A percentile compares a stretch with the other conserved stretches of the same genome.
These are phyloP conservation scores for Cercospora citrullina DNA, from an alignment of 2,329 filamentous ascomycete genomes.

Conservation along the genomic window DNA sequence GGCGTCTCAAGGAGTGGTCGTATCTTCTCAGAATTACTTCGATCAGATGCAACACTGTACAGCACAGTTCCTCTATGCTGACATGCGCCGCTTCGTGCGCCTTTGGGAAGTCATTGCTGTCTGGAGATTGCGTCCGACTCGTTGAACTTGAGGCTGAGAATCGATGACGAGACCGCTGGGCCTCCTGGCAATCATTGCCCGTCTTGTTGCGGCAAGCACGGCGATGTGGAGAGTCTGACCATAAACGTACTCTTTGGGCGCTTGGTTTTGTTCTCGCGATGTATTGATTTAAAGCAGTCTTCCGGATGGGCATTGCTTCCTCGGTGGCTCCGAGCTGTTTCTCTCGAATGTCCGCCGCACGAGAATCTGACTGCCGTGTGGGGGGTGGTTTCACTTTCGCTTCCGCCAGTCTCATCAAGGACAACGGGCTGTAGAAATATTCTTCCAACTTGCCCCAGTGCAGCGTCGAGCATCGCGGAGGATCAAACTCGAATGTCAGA, in stretches of 20 bases:
- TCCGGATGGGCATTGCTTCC: neutral
- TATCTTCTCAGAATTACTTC: neutral
- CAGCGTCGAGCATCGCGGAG: neutral
- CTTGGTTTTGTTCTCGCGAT: neutral
- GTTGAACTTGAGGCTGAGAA: neutral
- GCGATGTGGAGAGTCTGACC: neutral
- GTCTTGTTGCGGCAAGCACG: neutral
- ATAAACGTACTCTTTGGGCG: neutral
- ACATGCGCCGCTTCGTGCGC: neutral
- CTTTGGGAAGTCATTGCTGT: neutral
- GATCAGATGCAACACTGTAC: neutral
- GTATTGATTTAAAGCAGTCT: neutral
- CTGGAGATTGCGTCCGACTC: neutral
- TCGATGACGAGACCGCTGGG: neutral
- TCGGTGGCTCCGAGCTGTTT: neutral
- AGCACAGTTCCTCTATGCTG: neutral
- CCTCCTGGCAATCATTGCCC: neutral
- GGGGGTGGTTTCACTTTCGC: neutral
- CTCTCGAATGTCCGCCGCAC: neutral
- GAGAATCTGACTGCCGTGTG: neutral
- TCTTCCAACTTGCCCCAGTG: neutral
- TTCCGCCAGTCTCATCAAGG: neutral
- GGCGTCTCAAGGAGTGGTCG: neutral
- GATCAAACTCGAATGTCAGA: neutral
- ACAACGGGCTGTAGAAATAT: neutral